Conservation (phyloP, 306 rosid genomes). For the Cicer arietinum region DNA sequence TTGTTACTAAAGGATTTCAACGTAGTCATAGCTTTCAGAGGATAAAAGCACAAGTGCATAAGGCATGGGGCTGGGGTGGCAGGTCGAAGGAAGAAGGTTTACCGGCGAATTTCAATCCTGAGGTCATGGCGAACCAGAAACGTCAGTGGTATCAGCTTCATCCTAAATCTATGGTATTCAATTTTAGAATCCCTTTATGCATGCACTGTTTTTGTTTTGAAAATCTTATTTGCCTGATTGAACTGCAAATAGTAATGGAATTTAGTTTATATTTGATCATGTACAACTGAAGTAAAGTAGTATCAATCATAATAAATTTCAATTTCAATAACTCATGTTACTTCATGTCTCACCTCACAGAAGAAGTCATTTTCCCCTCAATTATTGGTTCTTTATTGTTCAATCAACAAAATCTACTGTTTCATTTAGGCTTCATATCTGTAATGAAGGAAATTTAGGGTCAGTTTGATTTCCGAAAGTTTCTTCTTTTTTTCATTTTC, state of each 20-base stretch:
- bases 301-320: slow-evolving; percentile 12
- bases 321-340: not conserved
- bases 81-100: slow-evolving; percentile 50
- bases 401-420: not conserved
- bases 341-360: slow-evolving; percentile 21
- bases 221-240: slow-evolving; percentile 26
- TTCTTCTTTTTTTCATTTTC: no score
- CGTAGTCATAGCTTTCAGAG: slow-evolving; percentile 69
- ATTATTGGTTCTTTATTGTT: slow-evolving; percentile 14
- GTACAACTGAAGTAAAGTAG: not conserved
- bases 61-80: slow-evolving; percentile 75
- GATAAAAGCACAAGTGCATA: slow-evolving; percentile 70
- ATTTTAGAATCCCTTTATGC: slow-evolving; percentile 30
- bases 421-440: slow-evolving; percentile 7
- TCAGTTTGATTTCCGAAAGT: no score
- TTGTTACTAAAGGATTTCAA: slow-evolving; percentile 43
- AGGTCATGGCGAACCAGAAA: slow-evolving; percentile 90
- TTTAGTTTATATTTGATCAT: not conserved
- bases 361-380: slow-evolving; percentile 25
- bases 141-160: slow-evolving; percentile 97
- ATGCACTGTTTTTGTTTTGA: slow-evolving; percentile 7
- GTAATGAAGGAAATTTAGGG: not conserved
- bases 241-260: slow-evolving; percentile 11
- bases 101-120: slow-evolving; percentile 65
- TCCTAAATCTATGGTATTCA: slow-evolving; percentile 77